phyloP scores from a whole-genome alignment of 768 basidiomycete genomes.

The Pleurotus platypus region DNA sequence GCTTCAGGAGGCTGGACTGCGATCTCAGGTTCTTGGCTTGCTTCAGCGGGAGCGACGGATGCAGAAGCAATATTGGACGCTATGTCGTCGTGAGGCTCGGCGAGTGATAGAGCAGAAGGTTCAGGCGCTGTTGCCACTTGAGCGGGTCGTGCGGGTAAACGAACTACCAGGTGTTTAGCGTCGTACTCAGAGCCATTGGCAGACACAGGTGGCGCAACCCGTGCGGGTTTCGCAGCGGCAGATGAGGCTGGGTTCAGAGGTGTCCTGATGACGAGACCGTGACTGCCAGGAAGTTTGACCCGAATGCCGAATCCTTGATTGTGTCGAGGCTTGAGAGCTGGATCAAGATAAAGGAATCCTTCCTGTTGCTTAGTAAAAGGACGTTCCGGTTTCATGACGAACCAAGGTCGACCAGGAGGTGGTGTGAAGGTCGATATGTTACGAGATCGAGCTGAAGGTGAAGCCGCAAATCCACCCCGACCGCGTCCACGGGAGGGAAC shows the following conservation, averaged over 20 bases:
- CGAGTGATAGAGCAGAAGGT: not conserved
- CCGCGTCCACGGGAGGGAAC: slow-evolving; percentile 42
- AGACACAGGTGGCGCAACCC: slow-evolving; percentile 15
- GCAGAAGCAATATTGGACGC: not conserved
- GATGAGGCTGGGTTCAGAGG: slow-evolving; percentile 17
- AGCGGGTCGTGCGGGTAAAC: slow-evolving; percentile 38
- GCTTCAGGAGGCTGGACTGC: not conserved
- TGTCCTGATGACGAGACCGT: slow-evolving; percentile 39
- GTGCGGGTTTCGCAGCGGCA: slow-evolving; percentile 10
- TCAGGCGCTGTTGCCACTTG: not conserved
- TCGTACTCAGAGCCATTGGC: slow-evolving; percentile 33
- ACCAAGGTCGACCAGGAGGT: slow-evolving; percentile 55
- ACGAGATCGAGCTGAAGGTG: slow-evolving; percentile 24
- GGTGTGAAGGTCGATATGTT: slow-evolving; percentile 23
- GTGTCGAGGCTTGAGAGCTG: slow-evolving; percentile 52
- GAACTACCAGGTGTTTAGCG: slow-evolving; percentile 49
- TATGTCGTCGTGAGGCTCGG: not conserved
- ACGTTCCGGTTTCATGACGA: slow-evolving; percentile 71
- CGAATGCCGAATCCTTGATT: slow-evolving; percentile 54
- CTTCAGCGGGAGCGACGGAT: not conserved
- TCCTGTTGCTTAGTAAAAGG: slow-evolving; percentile 86
- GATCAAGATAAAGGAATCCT: slow-evolving; percentile 65
- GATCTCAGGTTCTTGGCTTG: not conserved
- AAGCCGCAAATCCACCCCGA: slow-evolving; percentile 37
- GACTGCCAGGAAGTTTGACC: slow-evolving; percentile 58